Evolutionary conservation across 495 filamentous ascomycete species (phyloP), one percentile per base, ranked within the genome.

Genomic region (Podospora australis): DNA sequence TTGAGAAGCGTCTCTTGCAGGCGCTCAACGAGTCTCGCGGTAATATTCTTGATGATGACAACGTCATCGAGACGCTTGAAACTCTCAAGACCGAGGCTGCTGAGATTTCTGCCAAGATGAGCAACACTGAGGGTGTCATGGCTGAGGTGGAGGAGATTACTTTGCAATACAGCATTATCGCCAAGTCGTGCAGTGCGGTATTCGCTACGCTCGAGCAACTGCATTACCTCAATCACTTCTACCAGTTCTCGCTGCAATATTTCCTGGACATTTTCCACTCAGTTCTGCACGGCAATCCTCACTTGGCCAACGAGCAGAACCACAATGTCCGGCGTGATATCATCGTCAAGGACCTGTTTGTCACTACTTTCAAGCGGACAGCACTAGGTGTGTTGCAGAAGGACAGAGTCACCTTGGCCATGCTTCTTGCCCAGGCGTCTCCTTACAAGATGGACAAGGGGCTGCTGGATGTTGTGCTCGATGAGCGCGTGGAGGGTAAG

Each of bases 191-290:
- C 78, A 95, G 90, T 69, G 89, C 90, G 39, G 90, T 96, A 20
- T 97, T 96, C 69, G 88, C 92, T 16, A 87, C 96, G 21, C 75
- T 99, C 39, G 94, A 97, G 69, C 91, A 97, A 65, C 83, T 99
- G 38, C 90, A 96, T 63, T 91, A 96, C 59, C 81, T 99, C 64
- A 96, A 99, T 63, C 94, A 97, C 73, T 97, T 97, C 72, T 99
- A 99, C 64, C 92, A 97, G 58, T 97, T 99, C 77, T 97, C 94
- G 17, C 76, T 99, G 39, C 90, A 95, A 70, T 98, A 91, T 68
- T 99, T 99, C 66, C 78, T 92, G 13, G 88, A 95, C 59, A 99
- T 99, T 55, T 97, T 99, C 78, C 82, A 94, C 61, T 82, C 86
- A 1, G 91, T 99, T 28, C 78, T 99, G 16, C 86, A 84, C 56